Conservation (phyloP, 306 rosid species). For the Lathyrus sativus region DNA sequence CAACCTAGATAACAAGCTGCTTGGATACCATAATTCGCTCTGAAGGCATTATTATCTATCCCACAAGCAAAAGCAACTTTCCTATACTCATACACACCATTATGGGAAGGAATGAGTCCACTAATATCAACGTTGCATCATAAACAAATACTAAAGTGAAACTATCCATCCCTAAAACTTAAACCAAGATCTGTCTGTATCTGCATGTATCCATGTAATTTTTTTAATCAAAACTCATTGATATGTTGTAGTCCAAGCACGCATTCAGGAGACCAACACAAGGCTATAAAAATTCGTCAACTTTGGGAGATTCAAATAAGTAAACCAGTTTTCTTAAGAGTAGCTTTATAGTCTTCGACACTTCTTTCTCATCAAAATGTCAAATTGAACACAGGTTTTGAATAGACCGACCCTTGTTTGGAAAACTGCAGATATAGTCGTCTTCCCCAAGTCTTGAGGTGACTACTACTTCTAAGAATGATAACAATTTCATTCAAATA, state of each 20-base stretch:
- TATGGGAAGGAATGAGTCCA: neutral
- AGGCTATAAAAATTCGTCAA: constrained; percentile 21
- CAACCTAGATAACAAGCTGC: neutral
- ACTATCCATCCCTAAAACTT: constrained; percentile 30
- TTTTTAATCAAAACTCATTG: neutral
- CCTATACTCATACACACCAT: neutral
- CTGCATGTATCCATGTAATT: constrained; percentile 14
- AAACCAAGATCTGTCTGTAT: constrained; percentile 3
- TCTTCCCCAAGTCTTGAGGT: no score
- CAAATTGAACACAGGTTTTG: no score
- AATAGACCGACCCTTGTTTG: no score
- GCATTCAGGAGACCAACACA: constrained; percentile 10
- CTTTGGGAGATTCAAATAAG: constrained; percentile 35
- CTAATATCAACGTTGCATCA: no score
- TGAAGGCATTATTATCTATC: neutral
- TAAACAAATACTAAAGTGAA: neutral
- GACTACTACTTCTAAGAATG: no score
- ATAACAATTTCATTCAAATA: no score
- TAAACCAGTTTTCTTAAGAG: constrained; percentile 66
- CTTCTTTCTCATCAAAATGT: constrained; percentile 27
- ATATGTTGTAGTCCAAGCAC: constrained; percentile 5
- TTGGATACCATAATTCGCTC: constrained; percentile 11
- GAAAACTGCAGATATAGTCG: no score
- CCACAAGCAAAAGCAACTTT: neutral
- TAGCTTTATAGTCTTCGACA: constrained; percentile 54